phyloP scores from a whole-genome alignment of 352 stramenopile species.

The Phytophthora chlamydospora region DNA sequence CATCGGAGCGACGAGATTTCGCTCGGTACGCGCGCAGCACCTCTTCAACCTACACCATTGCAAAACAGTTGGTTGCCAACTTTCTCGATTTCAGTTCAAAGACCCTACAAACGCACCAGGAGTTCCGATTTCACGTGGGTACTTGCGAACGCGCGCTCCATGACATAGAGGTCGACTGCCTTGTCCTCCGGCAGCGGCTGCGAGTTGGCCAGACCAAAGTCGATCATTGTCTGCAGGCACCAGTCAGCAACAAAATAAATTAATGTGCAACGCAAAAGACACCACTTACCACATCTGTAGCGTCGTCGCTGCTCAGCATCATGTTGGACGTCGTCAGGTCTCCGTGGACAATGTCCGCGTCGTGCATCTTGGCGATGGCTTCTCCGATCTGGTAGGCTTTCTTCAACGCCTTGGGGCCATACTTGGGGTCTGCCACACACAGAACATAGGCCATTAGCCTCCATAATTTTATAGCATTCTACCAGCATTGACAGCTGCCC shows the following conservation, averaged over 20 bases:
- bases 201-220: slow-evolving; percentile 87
- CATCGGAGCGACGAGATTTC: slow-evolving; percentile 72
- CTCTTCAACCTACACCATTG: slow-evolving; percentile 62
- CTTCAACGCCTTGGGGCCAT: slow-evolving; percentile 55
- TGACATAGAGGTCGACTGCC: slow-evolving; percentile 93
- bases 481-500: background rate
- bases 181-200: slow-evolving; percentile 91
- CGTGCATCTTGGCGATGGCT: slow-evolving; percentile 93
- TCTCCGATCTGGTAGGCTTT: slow-evolving; percentile 87
- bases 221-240: slow-evolving; percentile 72
- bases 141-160: slow-evolving; percentile 92
- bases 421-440: slow-evolving; percentile 46
- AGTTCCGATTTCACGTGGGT: slow-evolving; percentile 89
- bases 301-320: slow-evolving; percentile 82
- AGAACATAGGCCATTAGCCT: slow-evolving; percentile 5
- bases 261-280: background rate
- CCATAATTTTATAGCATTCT: background rate
- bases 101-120: slow-evolving; percentile 46
- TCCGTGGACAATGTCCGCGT: slow-evolving; percentile 92
- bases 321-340: slow-evolving; percentile 96
- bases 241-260: slow-evolving; percentile 5
- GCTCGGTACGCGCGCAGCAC: slow-evolving; percentile 89
- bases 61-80: slow-evolving; percentile 5
- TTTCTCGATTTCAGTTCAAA: slow-evolving; percentile 1
- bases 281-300: slow-evolving; percentile 62